Percentiles rank a stretch among this genome's conserved stretches.
These are phyloP conservation scores for Heliamphora pulchella DNA, from an alignment of 179 eudicot species.

Conservation along the genomic window DNA sequence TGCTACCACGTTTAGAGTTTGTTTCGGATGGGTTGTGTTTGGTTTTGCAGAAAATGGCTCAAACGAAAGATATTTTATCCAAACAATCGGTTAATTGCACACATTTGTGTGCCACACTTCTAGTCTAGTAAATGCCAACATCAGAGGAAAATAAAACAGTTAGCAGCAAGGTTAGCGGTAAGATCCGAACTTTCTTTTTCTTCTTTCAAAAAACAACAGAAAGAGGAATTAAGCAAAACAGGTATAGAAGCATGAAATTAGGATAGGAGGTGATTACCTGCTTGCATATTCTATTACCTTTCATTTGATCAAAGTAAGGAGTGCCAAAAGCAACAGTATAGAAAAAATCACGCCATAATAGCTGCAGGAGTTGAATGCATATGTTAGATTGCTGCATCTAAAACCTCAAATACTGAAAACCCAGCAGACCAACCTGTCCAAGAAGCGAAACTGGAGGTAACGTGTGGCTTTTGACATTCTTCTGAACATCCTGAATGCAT, in stretches of 20 bases:
- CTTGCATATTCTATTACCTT: constrained; percentile 70
- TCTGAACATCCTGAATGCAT: constrained; percentile 54
- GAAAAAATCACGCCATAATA: constrained; percentile 91
- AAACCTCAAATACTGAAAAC: neutral
- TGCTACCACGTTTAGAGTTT: neutral
- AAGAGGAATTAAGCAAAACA: neutral
- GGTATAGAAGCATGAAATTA: neutral
- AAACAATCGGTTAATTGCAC: constrained; percentile 55
- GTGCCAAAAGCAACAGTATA: constrained; percentile 82
- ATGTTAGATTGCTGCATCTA: neutral
- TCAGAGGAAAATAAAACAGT: neutral
- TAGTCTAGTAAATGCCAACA: neutral
- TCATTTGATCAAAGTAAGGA: constrained; percentile 72
- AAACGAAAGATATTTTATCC: constrained; percentile 76
- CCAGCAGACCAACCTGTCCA: constrained; percentile 56
- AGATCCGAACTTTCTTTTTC: neutral
- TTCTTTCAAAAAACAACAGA: neutral
- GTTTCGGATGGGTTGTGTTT: constrained; percentile 18
- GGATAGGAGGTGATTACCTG: constrained; percentile 44
- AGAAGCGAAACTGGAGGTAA: constrained; percentile 92
- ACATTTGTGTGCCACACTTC: too few species aligned
- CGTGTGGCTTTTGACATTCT: constrained; percentile 49
- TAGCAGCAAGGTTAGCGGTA: neutral
- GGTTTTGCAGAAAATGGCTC: constrained; percentile 59
- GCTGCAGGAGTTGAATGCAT: constrained; percentile 32